Conservation (phyloP, 2,329 filamentous ascomycete genomes). For the Arthrobotrys entomopaga region DNA sequence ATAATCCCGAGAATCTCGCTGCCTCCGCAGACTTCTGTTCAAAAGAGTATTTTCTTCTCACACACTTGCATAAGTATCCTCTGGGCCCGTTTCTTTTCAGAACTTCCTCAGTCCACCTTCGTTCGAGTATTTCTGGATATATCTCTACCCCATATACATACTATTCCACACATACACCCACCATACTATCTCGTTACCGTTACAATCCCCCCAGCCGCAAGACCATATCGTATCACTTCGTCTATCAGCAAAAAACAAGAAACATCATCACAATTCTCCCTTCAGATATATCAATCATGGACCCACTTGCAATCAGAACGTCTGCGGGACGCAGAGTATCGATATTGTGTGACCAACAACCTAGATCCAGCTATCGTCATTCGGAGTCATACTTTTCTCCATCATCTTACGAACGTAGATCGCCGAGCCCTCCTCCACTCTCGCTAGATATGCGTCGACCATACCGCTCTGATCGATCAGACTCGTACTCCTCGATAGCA, state of each 20-base stretch:
- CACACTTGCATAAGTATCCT: constrained; percentile 20
- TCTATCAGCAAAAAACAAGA: background rate
- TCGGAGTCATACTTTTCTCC: constrained; percentile 55
- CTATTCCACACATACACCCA: no score
- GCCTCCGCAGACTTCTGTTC: constrained; percentile 22
- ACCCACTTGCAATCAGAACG: constrained; percentile 58
- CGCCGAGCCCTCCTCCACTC: constrained; percentile 59
- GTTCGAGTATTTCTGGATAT: constrained; percentile 19
- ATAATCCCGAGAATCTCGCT: constrained; percentile 53
- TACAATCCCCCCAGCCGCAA: background rate
- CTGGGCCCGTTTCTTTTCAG: constrained; percentile 13
- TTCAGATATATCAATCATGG: constrained; percentile 51
- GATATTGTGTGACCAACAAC: constrained; percentile 57
- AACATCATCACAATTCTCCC: background rate
- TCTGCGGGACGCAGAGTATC: constrained; percentile 59
- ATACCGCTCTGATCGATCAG: constrained; percentile 56
- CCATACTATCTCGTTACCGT: background rate
- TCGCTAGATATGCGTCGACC: constrained; percentile 57
- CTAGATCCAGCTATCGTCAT: constrained; percentile 21
- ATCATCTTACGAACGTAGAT: constrained; percentile 55
- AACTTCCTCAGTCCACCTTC: constrained; percentile 27
- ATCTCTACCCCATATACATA: no score
- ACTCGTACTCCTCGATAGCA: constrained; percentile 57
- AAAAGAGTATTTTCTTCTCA: constrained; percentile 20
- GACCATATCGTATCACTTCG: background rate